Evolutionary conservation across 805 yeast species (phyloP), one percentile per base, ranked within the genome.

Genomic region (Teunomyces funiuensis): DNA sequence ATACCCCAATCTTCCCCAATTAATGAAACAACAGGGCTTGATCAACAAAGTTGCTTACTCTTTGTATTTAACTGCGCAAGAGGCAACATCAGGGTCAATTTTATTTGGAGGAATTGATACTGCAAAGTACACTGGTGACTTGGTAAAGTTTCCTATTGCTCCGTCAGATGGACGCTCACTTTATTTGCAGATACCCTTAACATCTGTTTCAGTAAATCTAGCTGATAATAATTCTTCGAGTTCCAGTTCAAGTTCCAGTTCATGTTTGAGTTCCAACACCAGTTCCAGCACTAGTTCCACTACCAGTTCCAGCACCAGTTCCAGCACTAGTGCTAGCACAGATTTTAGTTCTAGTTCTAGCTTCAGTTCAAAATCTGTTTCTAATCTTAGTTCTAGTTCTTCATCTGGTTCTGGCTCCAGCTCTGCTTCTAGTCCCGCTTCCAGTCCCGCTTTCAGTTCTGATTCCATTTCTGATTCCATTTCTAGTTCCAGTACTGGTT

Each of bases 51-150:
- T 71, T 28, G 77, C 77, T 1, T 86, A 83, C 57, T 84, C 91
- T 0, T 65, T 86, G 41, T 84, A 68, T 52, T 68, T 86, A 58
- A 75, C 80, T 50, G 61, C 63, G 3, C 50, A 56, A 15, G 60
- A 61, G 14, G 63, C 77, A 0, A 34, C 52, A 4, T 45, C 65
- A 1, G 90, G 88, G 5, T 61, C 71, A n/a, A 66, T 85, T 15
- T 58, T 85, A 37, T 85, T 85, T 65, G 91, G 93, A 36, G 93
- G 83, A 22, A 73, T 81, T 19, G 91, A 85, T 53, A 76, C 74
- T 44, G 71, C 77, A 28, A 83, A 83, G 60, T 82, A 77, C 57
- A 40, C 61, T 0, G 89, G 88, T 15, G 56, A 52, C 3, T 53
- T 73, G 46, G 50, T 47, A 16, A 50, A 63, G 2, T 47, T 70